These are phyloP conservation scores for Colletotrichum sp. DNA, from an alignment of 2,329 filamentous ascomycete species.

Conservation along the genomic window DNA sequence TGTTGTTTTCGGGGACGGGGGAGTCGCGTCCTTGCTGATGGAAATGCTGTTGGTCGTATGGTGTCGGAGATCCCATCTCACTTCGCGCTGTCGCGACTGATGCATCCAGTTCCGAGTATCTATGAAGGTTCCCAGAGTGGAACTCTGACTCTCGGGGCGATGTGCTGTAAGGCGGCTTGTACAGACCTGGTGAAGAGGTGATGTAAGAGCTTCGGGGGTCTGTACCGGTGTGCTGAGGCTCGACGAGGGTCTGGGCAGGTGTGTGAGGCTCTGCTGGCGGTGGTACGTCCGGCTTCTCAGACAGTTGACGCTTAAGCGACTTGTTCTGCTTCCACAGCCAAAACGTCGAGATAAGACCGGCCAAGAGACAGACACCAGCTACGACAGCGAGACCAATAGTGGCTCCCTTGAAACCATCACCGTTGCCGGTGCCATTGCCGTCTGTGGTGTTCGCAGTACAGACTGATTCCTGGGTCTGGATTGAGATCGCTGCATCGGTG, in stretches of 20 bases:
- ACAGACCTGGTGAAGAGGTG: neutral
- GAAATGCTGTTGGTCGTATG: conserved; percentile 6
- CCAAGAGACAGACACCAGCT: conserved; percentile 24
- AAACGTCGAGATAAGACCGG: conserved; percentile 13
- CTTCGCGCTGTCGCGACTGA: conserved; percentile 14
- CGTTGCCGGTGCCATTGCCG: neutral
- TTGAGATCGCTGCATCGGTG: conserved; percentile 25
- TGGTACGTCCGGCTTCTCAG: neutral
- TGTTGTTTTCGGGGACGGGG: neutral
- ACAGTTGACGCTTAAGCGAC: conserved; percentile 17
- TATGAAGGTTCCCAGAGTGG: conserved; percentile 9
- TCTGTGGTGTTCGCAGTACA: conserved; percentile 6
- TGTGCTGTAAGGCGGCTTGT: conserved; percentile 2
- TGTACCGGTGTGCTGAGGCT: neutral
- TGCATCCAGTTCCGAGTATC: conserved; percentile 28
- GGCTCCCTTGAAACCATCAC: conserved; percentile 23
- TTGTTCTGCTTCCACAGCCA: conserved; percentile 27
- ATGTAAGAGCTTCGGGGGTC: neutral
- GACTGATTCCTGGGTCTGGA: conserved; percentile 27
- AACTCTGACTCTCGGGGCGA: conserved; percentile 3
- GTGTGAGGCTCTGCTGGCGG: neutral
- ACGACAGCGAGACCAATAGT: conserved; percentile 29
- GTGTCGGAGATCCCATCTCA: conserved; percentile 15
- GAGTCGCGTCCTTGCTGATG: conserved; percentile 7
- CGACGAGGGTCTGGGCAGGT: neutral